Conservation (phyloP, 78 protist species). For the Dictyostelium intermedium region DNA sequence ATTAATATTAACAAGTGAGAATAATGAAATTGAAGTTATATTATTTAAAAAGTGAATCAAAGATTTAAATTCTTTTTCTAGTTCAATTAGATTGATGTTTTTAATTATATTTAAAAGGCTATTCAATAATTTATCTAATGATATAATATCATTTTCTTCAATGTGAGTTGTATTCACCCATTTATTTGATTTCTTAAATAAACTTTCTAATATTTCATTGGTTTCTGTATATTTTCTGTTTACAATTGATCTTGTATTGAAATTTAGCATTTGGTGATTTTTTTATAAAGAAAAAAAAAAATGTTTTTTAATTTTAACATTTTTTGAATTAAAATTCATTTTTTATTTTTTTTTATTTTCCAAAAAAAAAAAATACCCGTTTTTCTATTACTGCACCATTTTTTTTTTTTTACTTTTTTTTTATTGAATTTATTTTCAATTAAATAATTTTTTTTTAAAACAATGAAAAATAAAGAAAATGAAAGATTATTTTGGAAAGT, state of each 20-base stretch:
- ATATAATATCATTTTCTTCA: not conserved
- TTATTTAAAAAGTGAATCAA: not conserved
- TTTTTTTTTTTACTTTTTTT: not conserved
- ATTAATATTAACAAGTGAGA: not conserved
- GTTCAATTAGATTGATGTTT: not conserved
- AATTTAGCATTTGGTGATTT: not conserved
- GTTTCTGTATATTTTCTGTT: not conserved
- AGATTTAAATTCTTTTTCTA: not conserved
- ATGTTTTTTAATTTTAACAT: too few relatives aligned
- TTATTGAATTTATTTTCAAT: not conserved
- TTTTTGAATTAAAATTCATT: too few relatives aligned
- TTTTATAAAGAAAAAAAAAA: too few relatives aligned
- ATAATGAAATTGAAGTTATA: not conserved
- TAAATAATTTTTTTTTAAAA: not conserved
- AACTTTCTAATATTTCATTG: not conserved
- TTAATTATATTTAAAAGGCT: not conserved
- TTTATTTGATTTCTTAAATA: not conserved
- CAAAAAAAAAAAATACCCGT: too few relatives aligned
- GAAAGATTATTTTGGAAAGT: not conserved
- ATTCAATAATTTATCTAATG: not conserved
- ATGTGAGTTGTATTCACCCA: not conserved
- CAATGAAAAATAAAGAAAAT: not conserved
- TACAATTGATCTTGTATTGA: not conserved
- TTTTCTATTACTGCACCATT: too few relatives aligned
- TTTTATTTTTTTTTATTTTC: not conserved